A percentile compares a stretch with the other conserved stretches of the same genome.
These are phyloP conservation scores for Xylaria sp. DNA, from an alignment of 2,329 filamentous ascomycete genomes.

Conservation along the genomic window DNA sequence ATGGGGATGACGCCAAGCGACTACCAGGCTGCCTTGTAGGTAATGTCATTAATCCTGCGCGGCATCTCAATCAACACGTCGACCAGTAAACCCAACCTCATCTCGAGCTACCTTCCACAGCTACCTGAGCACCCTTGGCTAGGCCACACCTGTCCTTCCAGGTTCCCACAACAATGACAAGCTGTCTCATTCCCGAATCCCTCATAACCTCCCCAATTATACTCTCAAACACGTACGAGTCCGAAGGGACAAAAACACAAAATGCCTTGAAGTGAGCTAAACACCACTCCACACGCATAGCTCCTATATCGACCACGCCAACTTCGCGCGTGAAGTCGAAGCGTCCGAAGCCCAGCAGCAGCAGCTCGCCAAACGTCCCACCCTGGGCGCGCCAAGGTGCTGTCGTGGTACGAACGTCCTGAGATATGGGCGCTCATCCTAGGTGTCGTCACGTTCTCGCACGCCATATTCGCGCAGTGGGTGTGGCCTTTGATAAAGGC, in stretches of 20 bases:
- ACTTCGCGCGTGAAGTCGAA: slow-evolving; percentile 20
- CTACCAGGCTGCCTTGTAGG: slow-evolving; percentile 26
- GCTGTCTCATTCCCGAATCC: too few species aligned
- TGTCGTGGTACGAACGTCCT: slow-evolving; percentile 2
- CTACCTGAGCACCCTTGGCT: too few species aligned
- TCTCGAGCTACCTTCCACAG: too few species aligned
- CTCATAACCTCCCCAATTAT: too few species aligned
- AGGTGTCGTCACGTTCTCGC: not conserved
- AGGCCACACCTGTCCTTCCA: too few species aligned
- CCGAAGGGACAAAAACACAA: too few species aligned
- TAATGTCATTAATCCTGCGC: not conserved
- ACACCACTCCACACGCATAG: not conserved
- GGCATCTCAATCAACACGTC: not conserved
- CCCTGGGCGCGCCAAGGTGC: too few species aligned
- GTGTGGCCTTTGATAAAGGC: not conserved
- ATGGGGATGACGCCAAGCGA: slow-evolving; percentile 25
- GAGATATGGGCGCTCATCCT: slow-evolving; percentile 24
- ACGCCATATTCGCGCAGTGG: slow-evolving; percentile 19
- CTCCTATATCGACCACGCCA: slow-evolving; percentile 16
- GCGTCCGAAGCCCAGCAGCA: slow-evolving; percentile 1
- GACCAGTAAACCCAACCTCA: not conserved
- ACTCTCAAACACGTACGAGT: too few species aligned
- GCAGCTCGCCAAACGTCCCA: not conserved
- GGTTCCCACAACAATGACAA: too few species aligned
- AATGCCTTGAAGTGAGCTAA: not conserved